Evolutionary conservation across 1,284 basidiomycete genomes (phyloP).

Genomic region (Binderoboletus segoi): DNA sequence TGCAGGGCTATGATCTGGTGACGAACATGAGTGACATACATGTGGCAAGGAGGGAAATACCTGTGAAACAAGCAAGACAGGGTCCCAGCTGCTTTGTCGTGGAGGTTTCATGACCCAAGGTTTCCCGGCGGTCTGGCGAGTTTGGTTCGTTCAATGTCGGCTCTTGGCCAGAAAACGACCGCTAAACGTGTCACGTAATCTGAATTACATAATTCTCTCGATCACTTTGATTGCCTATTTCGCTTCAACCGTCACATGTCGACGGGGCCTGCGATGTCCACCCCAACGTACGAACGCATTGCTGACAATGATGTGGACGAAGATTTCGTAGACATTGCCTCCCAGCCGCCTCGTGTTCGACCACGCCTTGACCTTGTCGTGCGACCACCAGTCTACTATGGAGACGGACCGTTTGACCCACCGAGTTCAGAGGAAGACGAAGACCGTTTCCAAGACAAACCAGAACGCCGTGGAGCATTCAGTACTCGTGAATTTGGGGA

Average conservation of each 20-base stretch:
- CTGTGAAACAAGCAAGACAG: constrained; percentile 73
- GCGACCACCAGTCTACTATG: constrained; percentile 60
- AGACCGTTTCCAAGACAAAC: constrained; percentile 46
- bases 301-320: constrained; percentile 25
- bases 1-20: constrained; percentile 88
- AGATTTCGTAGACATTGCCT: constrained; percentile 4
- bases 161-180: too few species aligned
- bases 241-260: not conserved
- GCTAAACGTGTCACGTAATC: too few species aligned
- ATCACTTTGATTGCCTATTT: constrained; percentile 11
- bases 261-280: constrained; percentile 24
- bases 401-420: constrained; percentile 69
- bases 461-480: constrained; percentile 31
- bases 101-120: constrained; percentile 26
- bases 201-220: constrained; percentile 13
- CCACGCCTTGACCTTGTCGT: constrained; percentile 12
- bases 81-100: constrained; percentile 67
- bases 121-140: too few species aligned
- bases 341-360: constrained; percentile 1
- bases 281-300: constrained; percentile 31
- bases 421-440: constrained; percentile 71
- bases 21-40: constrained; percentile 8
- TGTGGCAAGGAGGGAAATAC: constrained; percentile 32
- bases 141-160: too few species aligned
- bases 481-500: constrained; percentile 16